Evolutionary conservation across 164 flowering plant species (phyloP).

Genomic region (Berberis vulgaris): DNA sequence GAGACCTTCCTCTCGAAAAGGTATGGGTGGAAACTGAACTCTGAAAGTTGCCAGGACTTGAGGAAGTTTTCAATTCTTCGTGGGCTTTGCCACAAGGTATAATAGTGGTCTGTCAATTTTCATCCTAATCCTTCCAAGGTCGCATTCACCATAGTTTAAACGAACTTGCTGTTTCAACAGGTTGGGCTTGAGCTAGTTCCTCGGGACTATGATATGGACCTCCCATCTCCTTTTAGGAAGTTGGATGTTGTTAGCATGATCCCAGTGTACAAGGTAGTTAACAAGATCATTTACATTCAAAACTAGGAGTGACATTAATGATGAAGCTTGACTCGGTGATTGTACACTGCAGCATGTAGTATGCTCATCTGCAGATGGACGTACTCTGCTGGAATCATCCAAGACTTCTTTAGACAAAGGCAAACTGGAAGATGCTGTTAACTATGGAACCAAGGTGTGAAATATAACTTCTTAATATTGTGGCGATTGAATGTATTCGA

Average conservation of each 20-base stretch:
- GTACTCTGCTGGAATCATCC: slow-evolving; percentile 84
- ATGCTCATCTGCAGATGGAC: slow-evolving; percentile 98
- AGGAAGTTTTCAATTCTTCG: slow-evolving; percentile 83
- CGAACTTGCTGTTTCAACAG: slow-evolving; percentile 23
- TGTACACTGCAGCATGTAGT: slow-evolving; percentile 68
- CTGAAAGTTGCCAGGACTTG: slow-evolving; percentile 39
- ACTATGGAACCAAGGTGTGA: slow-evolving; percentile 82
- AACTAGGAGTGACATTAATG: background rate
- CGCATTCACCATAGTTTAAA: slow-evolving; percentile 3
- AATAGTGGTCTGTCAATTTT: background rate
- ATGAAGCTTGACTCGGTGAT: slow-evolving; percentile 4
- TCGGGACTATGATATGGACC: slow-evolving; percentile 79
- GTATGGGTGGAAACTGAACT: slow-evolving; percentile 66
- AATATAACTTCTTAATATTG: background rate
- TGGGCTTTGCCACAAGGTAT: slow-evolving; percentile 87
- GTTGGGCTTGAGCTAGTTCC: slow-evolving; percentile 96
- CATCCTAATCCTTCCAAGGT: background rate
- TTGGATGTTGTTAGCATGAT: slow-evolving; percentile 76
- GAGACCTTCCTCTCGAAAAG: slow-evolving; percentile 69
- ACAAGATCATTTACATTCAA: background rate
- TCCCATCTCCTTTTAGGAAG: slow-evolving; percentile 56
- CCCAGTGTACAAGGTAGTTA: slow-evolving; percentile 77
- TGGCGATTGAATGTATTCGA: background rate
- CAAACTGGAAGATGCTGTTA: slow-evolving; percentile 96
- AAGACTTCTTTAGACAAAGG: slow-evolving; percentile 94